phyloP scores from a whole-genome alignment of 495 filamentous ascomycete genomes.

The Penicillium odoratum region DNA sequence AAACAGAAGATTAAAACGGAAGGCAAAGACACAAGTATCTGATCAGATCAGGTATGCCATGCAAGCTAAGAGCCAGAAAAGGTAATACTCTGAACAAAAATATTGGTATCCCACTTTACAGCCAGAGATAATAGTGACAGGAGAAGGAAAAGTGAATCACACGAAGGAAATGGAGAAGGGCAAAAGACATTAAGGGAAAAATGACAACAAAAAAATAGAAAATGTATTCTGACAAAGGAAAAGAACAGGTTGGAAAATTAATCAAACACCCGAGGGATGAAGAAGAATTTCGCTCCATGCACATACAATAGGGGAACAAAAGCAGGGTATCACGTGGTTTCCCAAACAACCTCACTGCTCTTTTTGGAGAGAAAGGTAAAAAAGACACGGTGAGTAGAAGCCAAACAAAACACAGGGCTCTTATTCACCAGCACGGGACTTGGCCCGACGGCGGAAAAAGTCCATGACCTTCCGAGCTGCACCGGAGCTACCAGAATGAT shows the following conservation, averaged over 20 bases:
- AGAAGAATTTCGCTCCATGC: conserved; percentile 38
- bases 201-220: conserved; percentile 15
- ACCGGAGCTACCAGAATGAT: conserved; percentile 78
- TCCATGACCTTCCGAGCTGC: conserved; percentile 95
- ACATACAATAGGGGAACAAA: conserved; percentile 35
- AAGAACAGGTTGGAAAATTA: conserved; percentile 39
- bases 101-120: conserved; percentile 38
- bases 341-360: conserved; percentile 46
- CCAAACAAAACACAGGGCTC: background rate
- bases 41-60: background rate
- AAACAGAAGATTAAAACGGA: conserved; percentile 21
- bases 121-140: conserved; percentile 44
- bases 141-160: conserved; percentile 31
- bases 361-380: conserved; percentile 21
- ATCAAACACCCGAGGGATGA: conserved; percentile 31
- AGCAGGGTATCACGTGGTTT: conserved; percentile 50
- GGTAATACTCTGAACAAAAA: conserved; percentile 25
- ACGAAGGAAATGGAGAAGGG: conserved; percentile 15
- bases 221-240: conserved; percentile 41
- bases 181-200: conserved; percentile 28
- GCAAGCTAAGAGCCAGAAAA: conserved; percentile 7
- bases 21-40: background rate
- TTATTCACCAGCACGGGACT: conserved; percentile 63
- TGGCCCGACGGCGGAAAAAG: conserved; percentile 87
- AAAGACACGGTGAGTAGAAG: conserved; percentile 8